phyloP scores from a whole-genome alignment of 108 stramenopile genomes.

The Cyclostephanos tholiformis region DNA sequence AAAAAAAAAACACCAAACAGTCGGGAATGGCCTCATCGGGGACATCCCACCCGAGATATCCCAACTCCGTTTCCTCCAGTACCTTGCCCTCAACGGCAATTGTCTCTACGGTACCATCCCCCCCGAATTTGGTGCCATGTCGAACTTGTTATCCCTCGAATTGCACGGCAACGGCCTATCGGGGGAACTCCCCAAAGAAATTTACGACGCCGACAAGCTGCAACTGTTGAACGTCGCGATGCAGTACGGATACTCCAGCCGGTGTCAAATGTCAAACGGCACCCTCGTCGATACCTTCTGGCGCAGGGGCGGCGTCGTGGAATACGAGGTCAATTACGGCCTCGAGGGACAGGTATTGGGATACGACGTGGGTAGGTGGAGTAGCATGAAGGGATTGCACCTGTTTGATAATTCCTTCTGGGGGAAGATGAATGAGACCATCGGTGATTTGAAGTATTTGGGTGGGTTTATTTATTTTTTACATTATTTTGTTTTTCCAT shows the following conservation, averaged over 20 bases:
- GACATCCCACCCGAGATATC: constrained; percentile 43
- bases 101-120: constrained; percentile 55
- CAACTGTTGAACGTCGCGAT: constrained; percentile 39
- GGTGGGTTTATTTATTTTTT: constrained; percentile 14
- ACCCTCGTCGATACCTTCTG: constrained; percentile 26
- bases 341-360: constrained; percentile 24
- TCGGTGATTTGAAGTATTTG: constrained; percentile 47
- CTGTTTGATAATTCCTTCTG: constrained; percentile 46
- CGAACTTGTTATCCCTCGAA: constrained; percentile 36
- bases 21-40: constrained; percentile 39
- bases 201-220: constrained; percentile 37
- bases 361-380: constrained; percentile 21
- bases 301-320: constrained; percentile 1
- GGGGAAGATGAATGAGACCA: constrained; percentile 17
- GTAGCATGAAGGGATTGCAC: constrained; percentile 45
- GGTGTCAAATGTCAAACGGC: constrained; percentile 23
- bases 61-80: constrained; percentile 39
- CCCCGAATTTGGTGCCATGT: constrained; percentile 51
- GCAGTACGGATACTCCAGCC: constrained; percentile 32
- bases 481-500: neutral
- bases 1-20: constrained; percentile 14
- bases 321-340: constrained; percentile 17
- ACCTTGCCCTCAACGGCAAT: constrained; percentile 39
- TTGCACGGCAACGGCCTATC: constrained; percentile 45
- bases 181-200: constrained; percentile 36